These are phyloP conservation scores for Fusarium chlamydosporum DNA, from an alignment of 2,329 filamentous ascomycete species.

Conservation along the genomic window DNA sequence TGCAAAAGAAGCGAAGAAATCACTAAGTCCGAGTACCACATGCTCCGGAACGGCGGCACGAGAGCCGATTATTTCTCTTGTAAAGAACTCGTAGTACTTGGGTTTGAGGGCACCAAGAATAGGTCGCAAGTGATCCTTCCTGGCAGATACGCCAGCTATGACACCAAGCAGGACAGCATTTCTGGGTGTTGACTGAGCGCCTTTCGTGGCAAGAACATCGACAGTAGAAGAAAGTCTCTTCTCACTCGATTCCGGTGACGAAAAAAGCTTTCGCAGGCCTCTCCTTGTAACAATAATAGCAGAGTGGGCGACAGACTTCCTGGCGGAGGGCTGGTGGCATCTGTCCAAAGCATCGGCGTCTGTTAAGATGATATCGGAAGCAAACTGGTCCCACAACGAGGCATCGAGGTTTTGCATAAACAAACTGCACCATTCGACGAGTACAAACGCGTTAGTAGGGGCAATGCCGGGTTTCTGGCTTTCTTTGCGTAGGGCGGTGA, in stretches of 20 bases:
- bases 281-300: slow-evolving; percentile 84
- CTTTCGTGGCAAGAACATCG: slow-evolving; percentile 76
- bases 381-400: slow-evolving; percentile 74
- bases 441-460: slow-evolving; percentile 83
- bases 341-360: slow-evolving; percentile 82
- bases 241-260: slow-evolving; percentile 67
- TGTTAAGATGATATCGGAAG: slow-evolving; percentile 74
- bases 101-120: slow-evolving; percentile 75
- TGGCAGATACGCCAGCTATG: slow-evolving; percentile 86
- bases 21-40: slow-evolving; percentile 78
- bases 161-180: slow-evolving; percentile 86
- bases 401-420: slow-evolving; percentile 79
- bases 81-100: slow-evolving; percentile 85
- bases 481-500: slow-evolving; percentile 78
- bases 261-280: slow-evolving; percentile 81
- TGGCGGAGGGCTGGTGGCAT: slow-evolving; percentile 76
- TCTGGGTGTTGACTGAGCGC: slow-evolving; percentile 72
- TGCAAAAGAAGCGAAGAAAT: slow-evolving; percentile 86
- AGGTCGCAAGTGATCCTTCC: slow-evolving; percentile 74
- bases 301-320: slow-evolving; percentile 76
- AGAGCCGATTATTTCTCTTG: slow-evolving; percentile 86
- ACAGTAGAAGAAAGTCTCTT: slow-evolving; percentile 75
- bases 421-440: slow-evolving; percentile 90
- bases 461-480: slow-evolving; percentile 83
- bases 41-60: slow-evolving; percentile 78